These are phyloP conservation scores for Lagenaria siceraria DNA, from an alignment of 306 rosid genomes.

Conservation along the genomic window DNA sequence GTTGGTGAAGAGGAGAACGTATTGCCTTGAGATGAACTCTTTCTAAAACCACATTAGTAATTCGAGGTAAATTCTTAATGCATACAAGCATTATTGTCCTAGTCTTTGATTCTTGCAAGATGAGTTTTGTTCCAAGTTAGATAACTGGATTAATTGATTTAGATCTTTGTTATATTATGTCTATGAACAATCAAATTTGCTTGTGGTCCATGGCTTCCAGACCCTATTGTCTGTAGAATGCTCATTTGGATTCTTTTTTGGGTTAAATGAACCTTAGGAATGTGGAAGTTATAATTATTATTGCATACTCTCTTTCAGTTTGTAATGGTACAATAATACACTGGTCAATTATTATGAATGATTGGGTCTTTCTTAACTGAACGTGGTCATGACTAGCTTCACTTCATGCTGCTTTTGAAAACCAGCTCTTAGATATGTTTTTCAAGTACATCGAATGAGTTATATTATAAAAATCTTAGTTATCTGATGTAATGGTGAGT, in stretches of 20 bases:
- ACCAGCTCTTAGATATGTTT: not conserved
- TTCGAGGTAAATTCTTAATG: slow-evolving; percentile 23
- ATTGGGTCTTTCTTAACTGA: not conserved
- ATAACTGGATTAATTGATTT: not conserved
- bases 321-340: not conserved
- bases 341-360: not conserved
- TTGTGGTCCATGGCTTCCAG: not conserved
- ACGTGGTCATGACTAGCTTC: not conserved
- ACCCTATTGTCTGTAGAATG: not conserved
- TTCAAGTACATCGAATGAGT: not conserved
- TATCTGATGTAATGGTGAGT: not conserved
- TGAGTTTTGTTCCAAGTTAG: not conserved
- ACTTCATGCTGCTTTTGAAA: not conserved
- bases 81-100: not conserved
- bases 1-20: slow-evolving; percentile 90
- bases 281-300: not conserved
- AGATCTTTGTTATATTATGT: not conserved
- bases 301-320: not conserved
- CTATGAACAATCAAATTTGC: not conserved
- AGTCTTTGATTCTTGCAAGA: not conserved
- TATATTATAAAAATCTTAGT: not conserved
- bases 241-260: not conserved
- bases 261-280: not conserved
- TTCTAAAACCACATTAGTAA: slow-evolving; percentile 35
- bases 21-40: slow-evolving; percentile 98